Evolutionary conservation across 2,329 filamentous ascomycete genomes (phyloP), one percentile per base, ranked within the genome.

Genomic region (Tolypocladium cylindrosporum): DNA sequence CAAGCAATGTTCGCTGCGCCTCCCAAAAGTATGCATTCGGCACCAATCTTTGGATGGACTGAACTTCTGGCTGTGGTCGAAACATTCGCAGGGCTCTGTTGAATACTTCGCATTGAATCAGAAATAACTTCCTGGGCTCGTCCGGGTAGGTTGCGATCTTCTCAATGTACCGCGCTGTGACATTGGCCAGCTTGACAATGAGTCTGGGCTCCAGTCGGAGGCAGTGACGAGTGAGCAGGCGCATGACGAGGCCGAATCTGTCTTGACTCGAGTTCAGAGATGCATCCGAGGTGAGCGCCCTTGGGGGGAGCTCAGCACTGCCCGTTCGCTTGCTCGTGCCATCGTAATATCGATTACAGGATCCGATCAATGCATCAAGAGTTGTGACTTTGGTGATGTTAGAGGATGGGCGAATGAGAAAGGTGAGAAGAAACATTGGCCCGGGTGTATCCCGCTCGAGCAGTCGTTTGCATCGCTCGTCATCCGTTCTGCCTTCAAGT

Each of bases 1-100:
- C 71, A 31, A 87, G 68, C 36, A 87, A 70, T 6, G 75, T 69
- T 54, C 75, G 79, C 61, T 86, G 81, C 0, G 82, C 82, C 57
- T 79, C 74, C 84, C 84, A 87, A 41, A 72, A 67, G 60, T 71
- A 74, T 2, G 63, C 58, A 57, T 72, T 68, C 11, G 69, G 69
- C 3, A 64, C 54, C 8, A 63, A 54, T 43, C 63, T 62, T 11
- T 66, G 66, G 27, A 66, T 64, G 3, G 62, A 57, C 48, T 64
- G 63, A n/a, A 62, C 56, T 16, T 63, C 61, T 21, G 60, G 60
- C n/a, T 65, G 64, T 8, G 64, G 67, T 57, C 63, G 67, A 40
- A 73, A 64, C 6, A 65, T 58, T 19, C 57, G 43, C 8, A 74
- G 64, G 21, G 62, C 62, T 11, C 41, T 56, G 58, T 74, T 74